Evolutionary conservation across 345 rosid genomes (phyloP), one percentile per base, ranked within the genome.

Genomic region (Iberis pinnata): DNA sequence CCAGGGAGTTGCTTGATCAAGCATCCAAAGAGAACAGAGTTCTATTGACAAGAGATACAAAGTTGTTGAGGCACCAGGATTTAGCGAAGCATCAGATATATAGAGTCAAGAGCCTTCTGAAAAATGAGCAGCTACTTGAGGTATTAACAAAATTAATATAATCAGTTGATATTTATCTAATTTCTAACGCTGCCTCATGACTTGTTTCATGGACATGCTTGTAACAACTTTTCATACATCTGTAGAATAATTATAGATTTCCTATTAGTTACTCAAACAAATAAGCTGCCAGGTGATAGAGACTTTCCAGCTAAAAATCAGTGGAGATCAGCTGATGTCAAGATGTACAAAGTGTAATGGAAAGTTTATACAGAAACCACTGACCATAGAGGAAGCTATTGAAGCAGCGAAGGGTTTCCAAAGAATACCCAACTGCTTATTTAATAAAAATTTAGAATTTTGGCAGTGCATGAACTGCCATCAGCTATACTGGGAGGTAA

Each of bases 401-500:
- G 92, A 90, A 75, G 92, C 98, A 37, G 88, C 95, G 27, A 90
- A 87, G 59, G 95, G 96, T 44, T 87, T 90, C 68, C 98, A 90
- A 74, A 84, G 65, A 73, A 86, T 90, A 61, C 98, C 95, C 4
- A 43, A 40, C 65, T 90, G 98, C 74, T 58, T 90, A 70, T 86
- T 90, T 56, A 60, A 86, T 80, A 86, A 84, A 68, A 76, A 86
- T 49, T 47, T 90, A 49, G 84, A 90, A 54, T 90, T 90, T 70
- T 90, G 96, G 98, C 95, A 90, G 70, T 86, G 98, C 79, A 80
- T 76, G 84, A 92, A 84, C 54, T 90, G 98, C 71, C 70, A 74
- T 68, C 98, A 90, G 74, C 90, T 90, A 35, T 87, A 90, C 58
- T 90, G 98, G 98, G 96, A 84, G 92, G 98, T 90, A 76, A n/a